Percentiles rank a stretch among this genome's conserved stretches.
Conservation (phyloP, 177 flowering plant genomes). For the Vitis hybrid region DNA sequence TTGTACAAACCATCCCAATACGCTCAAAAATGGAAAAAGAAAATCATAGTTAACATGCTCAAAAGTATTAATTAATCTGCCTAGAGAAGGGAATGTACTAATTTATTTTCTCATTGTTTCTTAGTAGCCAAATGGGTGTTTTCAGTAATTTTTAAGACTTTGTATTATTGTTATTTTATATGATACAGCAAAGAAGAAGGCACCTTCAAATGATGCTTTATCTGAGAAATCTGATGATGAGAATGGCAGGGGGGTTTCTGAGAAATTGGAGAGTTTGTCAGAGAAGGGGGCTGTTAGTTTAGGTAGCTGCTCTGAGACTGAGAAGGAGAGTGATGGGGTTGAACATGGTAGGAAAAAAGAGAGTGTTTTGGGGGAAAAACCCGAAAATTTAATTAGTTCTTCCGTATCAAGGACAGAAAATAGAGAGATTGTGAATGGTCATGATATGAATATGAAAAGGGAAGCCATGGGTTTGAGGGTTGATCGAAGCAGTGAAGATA, state of each 20-base stretch:
- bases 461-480: constrained; percentile 7
- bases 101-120: no score
- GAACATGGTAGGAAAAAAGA: constrained; percentile 21
- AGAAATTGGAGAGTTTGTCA: constrained; percentile 10
- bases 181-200: constrained; percentile 40
- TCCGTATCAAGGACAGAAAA: constrained; percentile 23
- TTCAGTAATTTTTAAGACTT: constrained; percentile 7
- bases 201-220: constrained; percentile 18
- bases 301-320: constrained; percentile 19
- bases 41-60: no score
- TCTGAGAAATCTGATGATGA: constrained; percentile 32
- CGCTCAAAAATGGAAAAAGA: no score
- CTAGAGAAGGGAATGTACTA: no score
- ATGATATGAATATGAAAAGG: constrained; percentile 9
- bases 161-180: constrained; percentile 1
- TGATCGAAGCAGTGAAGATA: constrained; percentile 11
- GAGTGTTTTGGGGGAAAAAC: constrained; percentile 13
- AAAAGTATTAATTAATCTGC: no score
- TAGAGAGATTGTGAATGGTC: constrained; percentile 14
- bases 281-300: constrained; percentile 10
- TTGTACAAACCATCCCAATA: no score
- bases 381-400: constrained; percentile 12
- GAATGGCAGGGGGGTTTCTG: constrained; percentile 21
- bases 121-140: not conserved
- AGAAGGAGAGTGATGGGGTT: constrained; percentile 21